Evolutionary conservation across 805 yeast species (phyloP).

Genomic region (Yarrowia porcina): DNA sequence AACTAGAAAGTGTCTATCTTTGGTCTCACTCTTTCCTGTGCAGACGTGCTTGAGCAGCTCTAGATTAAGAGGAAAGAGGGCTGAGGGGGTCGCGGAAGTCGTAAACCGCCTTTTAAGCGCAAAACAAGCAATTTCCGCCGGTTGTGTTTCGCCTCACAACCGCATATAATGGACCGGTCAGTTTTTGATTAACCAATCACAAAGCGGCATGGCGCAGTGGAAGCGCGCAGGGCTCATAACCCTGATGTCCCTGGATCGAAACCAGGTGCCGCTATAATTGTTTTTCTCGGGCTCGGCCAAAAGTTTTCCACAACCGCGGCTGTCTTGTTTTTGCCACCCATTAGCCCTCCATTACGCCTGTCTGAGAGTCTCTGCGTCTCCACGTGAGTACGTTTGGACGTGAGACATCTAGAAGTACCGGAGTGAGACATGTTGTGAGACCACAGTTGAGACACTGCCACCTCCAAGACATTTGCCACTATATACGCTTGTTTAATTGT

Average conservation of each 20-base stretch:
- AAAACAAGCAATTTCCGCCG: background rate
- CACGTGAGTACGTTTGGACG: background rate
- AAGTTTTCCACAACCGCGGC: no score
- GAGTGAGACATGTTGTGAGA: conserved; percentile 3
- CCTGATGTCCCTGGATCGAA: conserved; percentile 93
- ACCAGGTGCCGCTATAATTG: conserved; percentile 71
- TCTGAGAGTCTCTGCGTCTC: background rate
- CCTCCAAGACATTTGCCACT: background rate
- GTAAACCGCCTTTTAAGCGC: background rate
- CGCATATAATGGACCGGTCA: background rate
- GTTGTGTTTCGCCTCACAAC: no score
- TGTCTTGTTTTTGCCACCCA: conserved; percentile 4
- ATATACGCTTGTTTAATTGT: background rate
- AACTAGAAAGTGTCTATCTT: background rate
- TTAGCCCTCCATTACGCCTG: background rate
- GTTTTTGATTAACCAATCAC: background rate
- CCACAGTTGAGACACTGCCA: background rate
- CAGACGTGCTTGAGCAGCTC: background rate
- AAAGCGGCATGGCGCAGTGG: conserved; percentile 52
- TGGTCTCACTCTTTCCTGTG: background rate
- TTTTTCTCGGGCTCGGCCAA: background rate
- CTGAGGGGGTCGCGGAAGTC: background rate
- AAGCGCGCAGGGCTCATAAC: conserved; percentile 97
- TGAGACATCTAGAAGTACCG: conserved; percentile 3
- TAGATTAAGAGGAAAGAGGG: background rate